These are phyloP conservation scores for Chlamydomonas sphaeroides DNA, from an alignment of 139 green algal species.

Conservation along the genomic window DNA sequence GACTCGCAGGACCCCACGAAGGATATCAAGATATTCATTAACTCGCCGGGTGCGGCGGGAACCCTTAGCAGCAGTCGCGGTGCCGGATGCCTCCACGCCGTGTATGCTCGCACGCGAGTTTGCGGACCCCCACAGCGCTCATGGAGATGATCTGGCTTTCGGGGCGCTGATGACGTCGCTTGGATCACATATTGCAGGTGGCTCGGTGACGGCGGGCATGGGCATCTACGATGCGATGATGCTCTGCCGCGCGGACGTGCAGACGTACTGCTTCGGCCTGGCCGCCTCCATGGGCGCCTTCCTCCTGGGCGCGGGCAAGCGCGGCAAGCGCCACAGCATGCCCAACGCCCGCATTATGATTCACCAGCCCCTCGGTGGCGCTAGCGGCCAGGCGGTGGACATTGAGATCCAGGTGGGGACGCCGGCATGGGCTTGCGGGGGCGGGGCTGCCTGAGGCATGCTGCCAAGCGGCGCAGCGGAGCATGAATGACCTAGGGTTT, in stretches of 20 bases:
- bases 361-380: constrained; percentile 98
- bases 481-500: too few species aligned
- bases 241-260: constrained; percentile 79
- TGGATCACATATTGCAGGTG: constrained; percentile 59
- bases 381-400: constrained; percentile 88
- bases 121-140: too few species aligned
- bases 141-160: too few species aligned
- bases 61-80: too few species aligned
- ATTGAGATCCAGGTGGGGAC: constrained; percentile 84
- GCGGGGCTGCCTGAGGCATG: too few species aligned
- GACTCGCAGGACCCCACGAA: constrained; percentile 94
- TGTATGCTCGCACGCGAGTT: too few species aligned
- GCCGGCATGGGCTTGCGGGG: too few species aligned
- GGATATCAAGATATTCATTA: constrained; percentile 99
- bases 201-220: constrained; percentile 97
- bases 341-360: constrained; percentile 99
- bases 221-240: constrained; percentile 99
- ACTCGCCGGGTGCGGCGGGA: constrained; percentile 93
- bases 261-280: constrained; percentile 98
- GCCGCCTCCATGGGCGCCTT: constrained; percentile 99
- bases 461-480: too few species aligned
- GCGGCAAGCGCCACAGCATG: constrained; percentile 96
- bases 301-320: constrained; percentile 90
- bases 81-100: too few species aligned
- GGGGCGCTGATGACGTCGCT: too few species aligned